These are phyloP conservation scores for Neurospora sp. DNA, from an alignment of 495 filamentous ascomycete species.

Conservation along the genomic window DNA sequence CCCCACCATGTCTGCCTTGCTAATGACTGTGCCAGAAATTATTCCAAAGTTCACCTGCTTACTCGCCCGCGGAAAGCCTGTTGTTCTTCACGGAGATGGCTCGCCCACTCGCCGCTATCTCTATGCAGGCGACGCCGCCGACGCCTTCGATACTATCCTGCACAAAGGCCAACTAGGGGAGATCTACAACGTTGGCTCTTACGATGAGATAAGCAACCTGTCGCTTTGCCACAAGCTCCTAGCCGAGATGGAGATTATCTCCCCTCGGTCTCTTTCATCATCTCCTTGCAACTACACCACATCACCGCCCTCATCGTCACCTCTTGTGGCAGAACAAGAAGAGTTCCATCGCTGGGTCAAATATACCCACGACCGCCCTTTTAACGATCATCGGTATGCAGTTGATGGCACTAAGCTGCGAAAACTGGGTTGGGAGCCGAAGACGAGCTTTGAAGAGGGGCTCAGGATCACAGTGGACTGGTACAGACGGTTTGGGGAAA, in stretches of 20 bases:
- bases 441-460: conserved; percentile 49
- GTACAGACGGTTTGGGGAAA: conserved; percentile 51
- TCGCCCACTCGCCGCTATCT: conserved; percentile 57
- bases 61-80: conserved; percentile 43
- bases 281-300: not conserved
- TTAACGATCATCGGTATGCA: conserved; percentile 62
- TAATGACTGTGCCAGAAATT: conserved; percentile 41
- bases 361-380: conserved; percentile 59
- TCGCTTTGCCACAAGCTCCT: conserved; percentile 50
- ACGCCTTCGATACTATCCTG: conserved; percentile 67
- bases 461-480: conserved; percentile 57
- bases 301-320: not conserved
- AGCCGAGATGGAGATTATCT: conserved; percentile 33
- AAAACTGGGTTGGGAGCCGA: conserved; percentile 56
- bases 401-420: conserved; percentile 56
- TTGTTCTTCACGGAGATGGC: conserved; percentile 62
- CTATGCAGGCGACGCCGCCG: conserved; percentile 61
- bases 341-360: conserved; percentile 46
- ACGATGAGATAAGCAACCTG: conserved; percentile 55
- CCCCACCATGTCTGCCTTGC: not conserved
- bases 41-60: conserved; percentile 65
- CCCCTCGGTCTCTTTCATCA: not conserved
- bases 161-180: conserved; percentile 57
- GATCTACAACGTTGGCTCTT: conserved; percentile 64
- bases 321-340: conserved; percentile 6